Evolutionary conservation across 2,329 filamentous ascomycete genomes (phyloP).

Genomic region (Mariannaea elegans): DNA sequence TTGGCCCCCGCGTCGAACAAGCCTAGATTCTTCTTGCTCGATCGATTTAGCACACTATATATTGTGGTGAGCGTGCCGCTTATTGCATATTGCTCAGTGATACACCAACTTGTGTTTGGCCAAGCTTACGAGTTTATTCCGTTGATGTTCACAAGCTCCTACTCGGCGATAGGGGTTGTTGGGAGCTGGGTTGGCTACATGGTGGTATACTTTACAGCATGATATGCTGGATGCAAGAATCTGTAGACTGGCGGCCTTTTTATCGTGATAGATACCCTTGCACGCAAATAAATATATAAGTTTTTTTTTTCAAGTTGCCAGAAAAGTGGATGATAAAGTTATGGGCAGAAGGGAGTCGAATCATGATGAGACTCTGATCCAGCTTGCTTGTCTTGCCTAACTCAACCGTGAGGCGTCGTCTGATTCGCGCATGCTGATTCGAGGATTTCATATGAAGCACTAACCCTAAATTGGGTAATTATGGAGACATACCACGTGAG

Average conservation of each 20-base stretch:
- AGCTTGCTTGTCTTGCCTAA: constrained; percentile 6
- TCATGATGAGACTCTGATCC: too few relatives aligned
- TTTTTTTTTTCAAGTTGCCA: not conserved
- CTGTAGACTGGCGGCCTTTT: not conserved
- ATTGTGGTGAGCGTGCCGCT: constrained; percentile 89
- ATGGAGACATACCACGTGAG: constrained; percentile 43
- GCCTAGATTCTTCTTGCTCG: constrained; percentile 86
- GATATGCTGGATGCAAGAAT: constrained; percentile 15
- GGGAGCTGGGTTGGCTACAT: constrained; percentile 96
- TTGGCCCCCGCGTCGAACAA: constrained; percentile 84
- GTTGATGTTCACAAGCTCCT: constrained; percentile 96
- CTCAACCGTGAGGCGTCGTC: constrained; percentile 1
- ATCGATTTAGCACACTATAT: constrained; percentile 90
- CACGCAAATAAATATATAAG: too few relatives aligned
- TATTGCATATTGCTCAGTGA: constrained; percentile 85
- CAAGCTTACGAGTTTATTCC: constrained; percentile 88
- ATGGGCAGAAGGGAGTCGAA: too few relatives aligned
- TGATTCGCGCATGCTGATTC: constrained; percentile 12
- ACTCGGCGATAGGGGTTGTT: constrained; percentile 92
- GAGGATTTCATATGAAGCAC: constrained; percentile 35
- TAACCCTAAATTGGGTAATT: constrained; percentile 25
- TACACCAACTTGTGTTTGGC: constrained; percentile 87
- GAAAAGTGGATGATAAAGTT: not conserved
- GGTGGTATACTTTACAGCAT: constrained; percentile 84
- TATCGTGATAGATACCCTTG: constrained; percentile 16